A percentile compares a stretch with the other conserved stretches of the same genome.
These are phyloP conservation scores for Lathyrus sativus DNA, from an alignment of 306 rosid species.

Conservation along the genomic window DNA sequence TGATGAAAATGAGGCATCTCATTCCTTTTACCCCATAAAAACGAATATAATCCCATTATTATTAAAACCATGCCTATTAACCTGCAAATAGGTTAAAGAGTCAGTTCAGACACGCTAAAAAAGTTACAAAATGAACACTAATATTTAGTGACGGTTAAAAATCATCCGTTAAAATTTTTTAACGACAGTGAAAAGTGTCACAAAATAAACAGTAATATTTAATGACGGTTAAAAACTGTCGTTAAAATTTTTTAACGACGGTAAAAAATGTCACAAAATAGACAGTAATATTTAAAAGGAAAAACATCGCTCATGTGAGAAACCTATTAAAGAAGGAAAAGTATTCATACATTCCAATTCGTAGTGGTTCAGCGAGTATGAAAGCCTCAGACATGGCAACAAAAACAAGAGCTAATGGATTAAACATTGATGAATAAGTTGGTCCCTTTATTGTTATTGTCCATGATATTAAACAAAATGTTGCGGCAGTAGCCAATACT, in stretches of 20 bases:
- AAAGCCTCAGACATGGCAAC: conserved; percentile 62
- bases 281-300: too few species aligned
- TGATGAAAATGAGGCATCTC: conserved; percentile 30
- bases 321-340: too few species aligned
- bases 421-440: conserved; percentile 71
- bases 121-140: too few species aligned
- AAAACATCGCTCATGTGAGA: too few species aligned
- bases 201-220: too few species aligned
- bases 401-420: conserved; percentile 64
- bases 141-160: too few species aligned
- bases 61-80: conserved; percentile 60
- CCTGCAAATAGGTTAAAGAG: conserved; percentile 47
- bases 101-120: too few species aligned
- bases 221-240: too few species aligned
- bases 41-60: conserved; percentile 58
- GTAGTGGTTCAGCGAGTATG: conserved; percentile 53
- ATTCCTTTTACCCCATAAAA: conserved; percentile 59
- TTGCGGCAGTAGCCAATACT: conserved; percentile 55
- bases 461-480: conserved; percentile 65
- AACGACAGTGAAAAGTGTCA: too few species aligned
- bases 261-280: too few species aligned
- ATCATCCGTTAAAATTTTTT: too few species aligned
- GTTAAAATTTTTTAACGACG: too few species aligned
- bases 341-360: conserved; percentile 55
- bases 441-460: conserved; percentile 59